A percentile compares a stretch with the other conserved stretches of the same genome.
These are phyloP conservation scores for Dorcoceras hygrometricum DNA, from an alignment of 257 asterid species.

Conservation along the genomic window DNA sequence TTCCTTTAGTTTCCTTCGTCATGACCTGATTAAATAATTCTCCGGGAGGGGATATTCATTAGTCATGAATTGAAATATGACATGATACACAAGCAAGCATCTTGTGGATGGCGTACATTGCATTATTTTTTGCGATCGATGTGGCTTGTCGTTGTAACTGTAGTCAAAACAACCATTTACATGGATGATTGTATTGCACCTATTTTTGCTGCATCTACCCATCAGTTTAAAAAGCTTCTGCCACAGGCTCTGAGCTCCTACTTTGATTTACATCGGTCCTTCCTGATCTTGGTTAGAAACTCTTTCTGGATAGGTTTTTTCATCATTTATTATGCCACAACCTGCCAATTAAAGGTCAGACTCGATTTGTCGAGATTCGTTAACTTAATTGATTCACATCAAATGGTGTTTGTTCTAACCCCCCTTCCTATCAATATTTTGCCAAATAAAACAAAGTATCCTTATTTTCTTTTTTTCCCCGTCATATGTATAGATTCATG, in stretches of 20 bases:
- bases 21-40: too few relatives aligned
- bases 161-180: neutral
- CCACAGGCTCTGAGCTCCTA: neutral
- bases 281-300: neutral
- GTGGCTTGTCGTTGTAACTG: too few relatives aligned
- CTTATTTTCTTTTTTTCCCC: conserved; percentile 18
- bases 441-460: neutral
- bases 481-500: conserved; percentile 53
- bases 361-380: neutral
- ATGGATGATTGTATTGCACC: neutral
- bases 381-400: neutral
- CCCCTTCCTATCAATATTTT: too few relatives aligned
- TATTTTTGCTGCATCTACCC: too few relatives aligned
- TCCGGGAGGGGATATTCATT: too few relatives aligned
- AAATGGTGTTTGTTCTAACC: neutral
- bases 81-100: too few relatives aligned
- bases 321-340: neutral
- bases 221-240: neutral
- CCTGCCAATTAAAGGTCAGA: neutral
- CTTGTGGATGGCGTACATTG: too few relatives aligned
- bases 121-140: too few relatives aligned
- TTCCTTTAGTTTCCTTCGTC: too few relatives aligned
- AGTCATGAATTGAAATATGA: too few relatives aligned
- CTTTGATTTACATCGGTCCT: neutral
- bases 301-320: neutral